Evolutionary conservation across 1,139 yeast species (phyloP), one percentile per base, ranked within the genome.

Genomic region (Yamadazyma trypodendri): DNA sequence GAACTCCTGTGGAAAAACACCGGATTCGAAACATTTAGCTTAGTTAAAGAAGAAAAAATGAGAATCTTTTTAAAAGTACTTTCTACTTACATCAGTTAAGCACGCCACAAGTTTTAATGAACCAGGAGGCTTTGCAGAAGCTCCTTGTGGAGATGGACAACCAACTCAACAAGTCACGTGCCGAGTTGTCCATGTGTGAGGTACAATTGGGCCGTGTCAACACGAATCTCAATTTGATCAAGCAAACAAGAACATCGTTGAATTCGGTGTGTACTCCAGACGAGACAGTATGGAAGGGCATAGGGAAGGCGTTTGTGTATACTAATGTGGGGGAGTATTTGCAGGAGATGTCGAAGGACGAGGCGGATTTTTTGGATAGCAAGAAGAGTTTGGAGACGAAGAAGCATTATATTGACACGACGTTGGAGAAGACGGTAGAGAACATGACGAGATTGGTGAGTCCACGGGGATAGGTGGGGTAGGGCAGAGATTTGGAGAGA

Each of bases 221-320:
- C 39, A 78, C 86, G 43, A 82, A 80, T 51, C 69, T 79, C 49
- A 69, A 68, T 48, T 60, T 84, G 33, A 74, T 82, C 24, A 72
- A 75, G 16, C 66, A 77, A 32, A 81, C 94, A 8, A 64, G 71
- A 24, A 52, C 68, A 31, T 82, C 82, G 46, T 65, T 87, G 41
- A 66, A 65, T 31, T 46, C 53, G 36, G 50, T 65, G 28, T 70
- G 77, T 37, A 49, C 60, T 17, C 60, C 60, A 3, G 61, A 63
- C 24, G 75, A 78, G 15, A 56, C 58, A 2, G 90, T 89, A 4
- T 89, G 95, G 94, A 80, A 86, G 55, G 88, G 95, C 2, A 76
- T 87, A 22, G 96, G 96, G 16, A 84, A 84, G 61, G 78, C 88
- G 44, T 84, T 83, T 55, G 62, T 84, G 8, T 52, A 61, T 24